These are phyloP conservation scores for Macrophomina pseudophaseolina DNA, from an alignment of 2,329 filamentous ascomycete species.

Conservation along the genomic window DNA sequence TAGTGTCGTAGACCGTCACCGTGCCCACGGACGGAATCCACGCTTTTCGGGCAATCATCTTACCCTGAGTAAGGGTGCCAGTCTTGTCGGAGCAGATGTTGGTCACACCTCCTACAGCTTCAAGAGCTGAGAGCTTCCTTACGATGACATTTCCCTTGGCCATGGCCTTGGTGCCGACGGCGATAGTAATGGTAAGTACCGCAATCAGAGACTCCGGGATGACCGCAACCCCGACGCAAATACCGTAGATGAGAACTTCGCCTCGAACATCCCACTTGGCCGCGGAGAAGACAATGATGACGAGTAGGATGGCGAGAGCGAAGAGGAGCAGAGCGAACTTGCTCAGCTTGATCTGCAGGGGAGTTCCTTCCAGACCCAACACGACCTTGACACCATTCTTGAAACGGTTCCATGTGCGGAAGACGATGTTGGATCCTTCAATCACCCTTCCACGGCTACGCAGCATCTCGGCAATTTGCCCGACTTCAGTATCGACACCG, in stretches of 20 bases:
- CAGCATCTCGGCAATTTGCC: constrained; percentile 66
- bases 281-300: constrained; percentile 70
- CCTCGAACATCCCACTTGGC: constrained; percentile 54
- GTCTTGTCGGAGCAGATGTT: constrained; percentile 45
- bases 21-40: constrained; percentile 43
- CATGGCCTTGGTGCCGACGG: constrained; percentile 49
- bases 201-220: constrained; percentile 55
- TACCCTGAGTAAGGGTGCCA: constrained; percentile 47
- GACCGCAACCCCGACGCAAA: constrained; percentile 54
- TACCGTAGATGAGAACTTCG: constrained; percentile 55
- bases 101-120: constrained; percentile 49
- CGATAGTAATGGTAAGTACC: constrained; percentile 68
- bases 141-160: constrained; percentile 48
- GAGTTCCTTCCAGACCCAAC: constrained; percentile 76
- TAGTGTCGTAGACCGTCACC: constrained; percentile 41
- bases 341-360: constrained; percentile 82
- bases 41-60: constrained; percentile 47
- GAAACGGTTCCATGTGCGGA: constrained; percentile 35
- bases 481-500: constrained; percentile 77
- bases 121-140: constrained; percentile 45
- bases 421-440: constrained; percentile 21
- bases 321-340: constrained; percentile 85
- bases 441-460: constrained; percentile 14
- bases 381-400: constrained; percentile 53
- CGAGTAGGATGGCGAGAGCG: constrained; percentile 71